Evolutionary conservation across 805 yeast species (phyloP).

Genomic region (Saturnispora ahearnii): DNA sequence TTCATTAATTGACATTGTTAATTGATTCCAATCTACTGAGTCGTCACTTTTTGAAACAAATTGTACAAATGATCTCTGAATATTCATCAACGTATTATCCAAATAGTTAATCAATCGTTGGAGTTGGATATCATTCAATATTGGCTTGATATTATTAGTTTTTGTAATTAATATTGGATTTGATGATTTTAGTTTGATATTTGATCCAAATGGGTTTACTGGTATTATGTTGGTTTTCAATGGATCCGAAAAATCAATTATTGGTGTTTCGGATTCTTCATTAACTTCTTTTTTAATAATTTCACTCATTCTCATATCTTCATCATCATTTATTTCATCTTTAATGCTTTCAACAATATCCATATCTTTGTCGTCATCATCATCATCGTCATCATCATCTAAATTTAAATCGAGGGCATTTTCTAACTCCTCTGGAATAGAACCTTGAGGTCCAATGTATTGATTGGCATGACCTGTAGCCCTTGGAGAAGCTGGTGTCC

Average conservation of each 20-base stretch:
- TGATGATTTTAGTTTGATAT: slow-evolving; percentile 18
- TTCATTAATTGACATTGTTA: slow-evolving; percentile 38
- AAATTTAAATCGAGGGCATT: slow-evolving; percentile 10
- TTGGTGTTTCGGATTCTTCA: slow-evolving; percentile 7
- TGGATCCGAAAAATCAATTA: slow-evolving; percentile 16
- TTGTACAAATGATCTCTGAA: slow-evolving; percentile 47
- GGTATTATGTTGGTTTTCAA: slow-evolving; percentile 18
- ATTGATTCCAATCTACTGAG: slow-evolving; percentile 21
- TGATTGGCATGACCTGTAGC: not conserved
- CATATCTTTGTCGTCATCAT: not conserved
- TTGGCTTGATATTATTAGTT: not conserved
- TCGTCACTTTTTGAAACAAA: slow-evolving; percentile 21
- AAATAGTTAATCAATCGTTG: slow-evolving; percentile 45
- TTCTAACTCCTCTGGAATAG: slow-evolving; percentile 8
- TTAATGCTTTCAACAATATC: slow-evolving; percentile 3
- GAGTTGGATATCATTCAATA: slow-evolving; percentile 41
- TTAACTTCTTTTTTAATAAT: slow-evolving; percentile 15
- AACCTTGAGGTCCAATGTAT: not conserved
- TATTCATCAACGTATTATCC: slow-evolving; percentile 42
- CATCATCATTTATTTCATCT: slow-evolving; percentile 14
- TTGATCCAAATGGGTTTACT: slow-evolving; percentile 26
- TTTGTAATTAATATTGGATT: slow-evolving; percentile 16
- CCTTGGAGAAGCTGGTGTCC: not conserved
- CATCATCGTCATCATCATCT: not conserved
- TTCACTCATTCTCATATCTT: not conserved